These are phyloP conservation scores for Leccinum truebloodii DNA, from an alignment of 768 basidiomycete species.

Conservation along the genomic window DNA sequence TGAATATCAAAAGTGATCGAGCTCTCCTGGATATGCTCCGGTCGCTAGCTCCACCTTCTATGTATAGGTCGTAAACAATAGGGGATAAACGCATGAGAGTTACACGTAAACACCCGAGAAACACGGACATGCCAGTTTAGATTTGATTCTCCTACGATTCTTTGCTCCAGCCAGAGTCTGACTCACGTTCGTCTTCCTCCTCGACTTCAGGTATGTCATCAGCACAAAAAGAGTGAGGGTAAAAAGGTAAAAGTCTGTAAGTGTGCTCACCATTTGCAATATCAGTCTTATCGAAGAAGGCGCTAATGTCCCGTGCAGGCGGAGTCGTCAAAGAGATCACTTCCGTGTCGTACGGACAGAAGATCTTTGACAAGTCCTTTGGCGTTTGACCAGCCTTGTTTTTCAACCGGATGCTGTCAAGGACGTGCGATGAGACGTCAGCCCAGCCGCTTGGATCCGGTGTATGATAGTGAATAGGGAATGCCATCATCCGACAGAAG, in stretches of 20 bases:
- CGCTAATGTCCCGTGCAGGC: slow-evolving; percentile 14
- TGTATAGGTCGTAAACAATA: not conserved
- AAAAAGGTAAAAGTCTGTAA: not conserved
- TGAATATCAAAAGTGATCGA: not conserved
- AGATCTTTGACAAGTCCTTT: slow-evolving; percentile 23
- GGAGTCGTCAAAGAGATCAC: slow-evolving; percentile 23
- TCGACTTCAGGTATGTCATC: slow-evolving; percentile 7
- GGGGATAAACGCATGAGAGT: not conserved
- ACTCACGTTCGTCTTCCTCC: not conserved
- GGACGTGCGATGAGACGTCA: not conserved
- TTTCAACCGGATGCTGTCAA: slow-evolving; percentile 21
- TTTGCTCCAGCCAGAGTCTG: not conserved
- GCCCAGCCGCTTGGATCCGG: not conserved
- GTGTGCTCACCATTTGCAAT: slow-evolving; percentile 21
- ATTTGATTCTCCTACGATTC: not conserved
- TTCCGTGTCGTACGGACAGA: slow-evolving; percentile 18
- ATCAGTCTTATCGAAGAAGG: slow-evolving; percentile 16
- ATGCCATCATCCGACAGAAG: not conserved
- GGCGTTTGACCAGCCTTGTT: slow-evolving; percentile 32
- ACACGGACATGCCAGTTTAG: not conserved
- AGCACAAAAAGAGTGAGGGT: not conserved
- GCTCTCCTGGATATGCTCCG: not conserved
- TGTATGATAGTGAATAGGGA: not conserved
- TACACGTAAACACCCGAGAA: not conserved
- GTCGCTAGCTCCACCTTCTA: not conserved